Conservation (phyloP, 768 basidiomycete species). For the Mycena kentingensis region DNA sequence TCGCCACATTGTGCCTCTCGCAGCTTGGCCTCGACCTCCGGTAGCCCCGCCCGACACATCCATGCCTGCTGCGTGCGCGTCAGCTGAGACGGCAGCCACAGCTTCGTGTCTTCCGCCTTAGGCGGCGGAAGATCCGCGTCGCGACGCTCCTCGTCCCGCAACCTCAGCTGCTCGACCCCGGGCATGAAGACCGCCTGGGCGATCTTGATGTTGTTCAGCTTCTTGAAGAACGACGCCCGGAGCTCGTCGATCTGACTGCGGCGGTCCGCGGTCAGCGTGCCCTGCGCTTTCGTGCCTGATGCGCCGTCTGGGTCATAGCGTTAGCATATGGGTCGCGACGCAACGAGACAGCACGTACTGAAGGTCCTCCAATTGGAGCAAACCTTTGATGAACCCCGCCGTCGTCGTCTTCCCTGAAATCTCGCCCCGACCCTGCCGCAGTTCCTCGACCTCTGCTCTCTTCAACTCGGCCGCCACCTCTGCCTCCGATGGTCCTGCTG, state of each 20-base stretch:
- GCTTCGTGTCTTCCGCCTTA: conserved; percentile 10
- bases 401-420: neutral
- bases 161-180: neutral
- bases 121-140: neutral
- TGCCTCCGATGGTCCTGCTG: neutral
- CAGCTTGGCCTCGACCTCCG: conserved; percentile 7
- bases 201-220: conserved; percentile 3
- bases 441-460: neutral
- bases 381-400: neutral
- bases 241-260: conserved; percentile 6
- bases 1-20: conserved; percentile 6
- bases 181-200: conserved; percentile 9
- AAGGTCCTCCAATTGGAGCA: conserved; percentile 2
- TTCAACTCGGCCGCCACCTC: neutral
- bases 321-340: neutral
- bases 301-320: neutral
- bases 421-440: neutral
- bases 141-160: conserved; percentile 8
- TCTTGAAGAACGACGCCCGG: conserved; percentile 3
- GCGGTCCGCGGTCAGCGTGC: conserved; percentile 2
- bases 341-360: neutral
- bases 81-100: conserved; percentile 14
- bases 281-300: neutral
- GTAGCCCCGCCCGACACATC: neutral
- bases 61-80: neutral